These are phyloP conservation scores for Blastocystis hominis DNA, from an alignment of 352 stramenopile genomes.

Conservation along the genomic window DNA sequence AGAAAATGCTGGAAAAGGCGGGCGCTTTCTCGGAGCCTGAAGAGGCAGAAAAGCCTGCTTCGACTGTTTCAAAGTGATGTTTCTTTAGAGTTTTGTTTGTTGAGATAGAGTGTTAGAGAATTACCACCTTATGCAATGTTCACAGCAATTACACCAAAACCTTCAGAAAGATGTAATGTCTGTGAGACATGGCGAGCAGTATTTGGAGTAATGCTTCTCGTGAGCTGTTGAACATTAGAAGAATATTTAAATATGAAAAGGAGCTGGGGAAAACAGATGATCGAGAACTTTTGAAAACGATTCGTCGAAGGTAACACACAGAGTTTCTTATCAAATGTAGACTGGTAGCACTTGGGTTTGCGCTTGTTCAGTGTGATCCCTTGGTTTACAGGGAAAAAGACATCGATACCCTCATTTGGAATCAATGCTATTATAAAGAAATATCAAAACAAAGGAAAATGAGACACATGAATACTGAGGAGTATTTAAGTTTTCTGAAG, in stretches of 20 bases:
- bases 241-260: neutral
- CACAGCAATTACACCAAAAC: no score
- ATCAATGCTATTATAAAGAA: neutral
- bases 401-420: slow-evolving; percentile 7
- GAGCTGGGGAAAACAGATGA: neutral
- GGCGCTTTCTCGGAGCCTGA: slow-evolving; percentile 42
- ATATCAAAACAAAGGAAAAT: neutral
- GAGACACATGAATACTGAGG: neutral
- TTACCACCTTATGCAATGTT: no score
- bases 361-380: neutral
- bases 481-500: neutral
- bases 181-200: neutral
- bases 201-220: neutral
- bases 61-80: neutral
- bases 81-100: neutral
- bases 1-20: slow-evolving; percentile 68
- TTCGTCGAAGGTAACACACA: neutral
- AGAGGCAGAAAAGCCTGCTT: neutral
- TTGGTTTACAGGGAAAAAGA: neutral
- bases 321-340: neutral
- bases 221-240: neutral
- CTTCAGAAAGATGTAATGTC: neutral
- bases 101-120: neutral
- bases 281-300: neutral
- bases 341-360: neutral